These are phyloP conservation scores for Penstemon barbatus DNA, from an alignment of 257 asterid genomes.

Conservation along the genomic window DNA sequence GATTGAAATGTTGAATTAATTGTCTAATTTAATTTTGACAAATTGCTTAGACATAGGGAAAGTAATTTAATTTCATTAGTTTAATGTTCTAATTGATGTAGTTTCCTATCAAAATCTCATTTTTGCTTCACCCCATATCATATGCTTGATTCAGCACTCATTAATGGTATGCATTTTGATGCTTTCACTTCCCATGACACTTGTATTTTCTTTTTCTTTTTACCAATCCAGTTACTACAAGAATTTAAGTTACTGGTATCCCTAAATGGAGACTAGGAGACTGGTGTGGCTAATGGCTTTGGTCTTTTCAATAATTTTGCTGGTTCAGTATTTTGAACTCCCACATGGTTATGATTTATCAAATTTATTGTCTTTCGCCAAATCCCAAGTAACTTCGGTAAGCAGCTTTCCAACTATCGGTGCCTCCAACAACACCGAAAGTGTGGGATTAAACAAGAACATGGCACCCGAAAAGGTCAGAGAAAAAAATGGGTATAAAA, in stretches of 20 bases:
- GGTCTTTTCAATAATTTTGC: slow-evolving; percentile 43
- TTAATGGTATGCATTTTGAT: too few relatives aligned
- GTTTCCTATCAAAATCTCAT: slow-evolving; percentile 15
- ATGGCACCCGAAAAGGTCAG: slow-evolving; percentile 26
- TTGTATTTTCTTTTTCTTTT: not conserved
- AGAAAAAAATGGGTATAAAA: not conserved
- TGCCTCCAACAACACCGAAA: not conserved
- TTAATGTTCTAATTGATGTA: not conserved
- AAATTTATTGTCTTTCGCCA: slow-evolving; percentile 37
- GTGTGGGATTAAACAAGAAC: slow-evolving; percentile 15
- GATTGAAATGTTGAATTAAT: slow-evolving; percentile 14
- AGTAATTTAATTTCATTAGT: not conserved
- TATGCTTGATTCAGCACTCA: too few relatives aligned
- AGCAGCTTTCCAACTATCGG: not conserved
- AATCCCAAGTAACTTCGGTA: slow-evolving; percentile 30
- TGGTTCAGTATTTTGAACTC: slow-evolving; percentile 58
- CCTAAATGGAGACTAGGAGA: slow-evolving; percentile 43
- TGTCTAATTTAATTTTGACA: not conserved
- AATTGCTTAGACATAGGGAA: slow-evolving; percentile 1
- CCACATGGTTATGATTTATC: slow-evolving; percentile 56
- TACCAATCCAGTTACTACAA: not conserved
- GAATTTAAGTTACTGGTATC: not conserved
- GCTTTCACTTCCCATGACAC: too few relatives aligned
- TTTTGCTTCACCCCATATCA: not conserved
- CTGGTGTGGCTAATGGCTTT: slow-evolving; percentile 50